Evolutionary conservation across 257 asterid genomes (phyloP).

Genomic region (Coffea canephora): DNA sequence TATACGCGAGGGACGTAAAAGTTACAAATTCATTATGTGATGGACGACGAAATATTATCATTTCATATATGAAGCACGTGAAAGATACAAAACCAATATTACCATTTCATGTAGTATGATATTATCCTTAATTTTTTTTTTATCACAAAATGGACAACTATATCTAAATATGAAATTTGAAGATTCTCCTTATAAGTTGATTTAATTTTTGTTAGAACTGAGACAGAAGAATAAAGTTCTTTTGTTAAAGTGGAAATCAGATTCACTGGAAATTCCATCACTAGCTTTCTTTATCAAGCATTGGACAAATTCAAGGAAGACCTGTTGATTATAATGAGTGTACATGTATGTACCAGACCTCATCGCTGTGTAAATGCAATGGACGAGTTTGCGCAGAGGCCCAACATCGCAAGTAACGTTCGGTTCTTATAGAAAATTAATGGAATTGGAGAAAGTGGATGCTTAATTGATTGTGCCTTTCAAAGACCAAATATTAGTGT

Average conservation of each 20-base stretch:
- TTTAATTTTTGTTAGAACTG: neutral
- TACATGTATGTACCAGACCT: too few relatives aligned
- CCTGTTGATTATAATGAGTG: neutral
- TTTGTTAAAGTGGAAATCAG: neutral
- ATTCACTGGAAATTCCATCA: neutral
- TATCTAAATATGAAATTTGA: neutral
- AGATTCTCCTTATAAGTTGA: neutral
- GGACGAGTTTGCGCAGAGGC: too few relatives aligned
- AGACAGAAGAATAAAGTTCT: neutral
- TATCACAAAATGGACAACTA: too few relatives aligned
- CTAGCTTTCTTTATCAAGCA: neutral
- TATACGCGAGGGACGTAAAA: too few relatives aligned
- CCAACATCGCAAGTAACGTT: neutral
- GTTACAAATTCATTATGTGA: too few relatives aligned
- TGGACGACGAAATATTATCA: too few relatives aligned
- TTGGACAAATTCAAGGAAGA: neutral
- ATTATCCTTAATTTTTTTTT: too few relatives aligned
- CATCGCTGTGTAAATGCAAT: too few relatives aligned
- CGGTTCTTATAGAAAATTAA: neutral
- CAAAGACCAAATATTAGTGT: neutral
- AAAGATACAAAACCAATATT: too few relatives aligned
- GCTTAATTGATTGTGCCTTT: neutral
- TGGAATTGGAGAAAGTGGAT: neutral
- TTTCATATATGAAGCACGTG: too few relatives aligned
- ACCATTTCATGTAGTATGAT: too few relatives aligned